Evolutionary conservation across 2,329 filamentous ascomycete species (phyloP).

Genomic region (Exophiala spinifera): DNA sequence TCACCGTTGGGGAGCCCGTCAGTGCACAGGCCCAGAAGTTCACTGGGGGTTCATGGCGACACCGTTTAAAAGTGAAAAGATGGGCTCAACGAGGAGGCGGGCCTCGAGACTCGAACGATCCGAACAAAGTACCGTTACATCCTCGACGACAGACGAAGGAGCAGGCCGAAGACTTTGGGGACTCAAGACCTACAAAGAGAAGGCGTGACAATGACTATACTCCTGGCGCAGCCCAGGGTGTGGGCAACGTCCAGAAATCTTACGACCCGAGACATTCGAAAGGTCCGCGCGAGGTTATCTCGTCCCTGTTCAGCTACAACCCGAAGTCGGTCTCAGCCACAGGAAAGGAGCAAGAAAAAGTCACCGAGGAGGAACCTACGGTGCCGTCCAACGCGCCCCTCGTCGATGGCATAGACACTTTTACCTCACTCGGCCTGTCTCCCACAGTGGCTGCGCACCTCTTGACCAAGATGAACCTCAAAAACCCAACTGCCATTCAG

Average conservation of each 20-base stretch:
- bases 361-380: constrained; percentile 48
- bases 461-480: constrained; percentile 78
- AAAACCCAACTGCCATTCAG: constrained; percentile 91
- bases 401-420: constrained; percentile 76
- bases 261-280: constrained; percentile 10
- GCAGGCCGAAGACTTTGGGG: constrained; percentile 35
- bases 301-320: constrained; percentile 89
- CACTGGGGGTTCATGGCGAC: constrained; percentile 91
- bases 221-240: constrained; percentile 23
- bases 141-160: constrained; percentile 1
- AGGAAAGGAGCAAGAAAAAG: constrained; percentile 37
- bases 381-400: constrained; percentile 89
- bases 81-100: constrained; percentile 54
- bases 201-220: constrained; percentile 42
- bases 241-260: constrained; percentile 5
- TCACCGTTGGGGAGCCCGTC: constrained; percentile 70
- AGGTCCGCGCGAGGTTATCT: constrained; percentile 65
- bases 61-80: constrained; percentile 77
- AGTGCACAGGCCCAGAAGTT: constrained; percentile 59
- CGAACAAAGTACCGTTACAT: constrained; percentile 16
- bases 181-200: constrained; percentile 39
- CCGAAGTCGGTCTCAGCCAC: constrained; percentile 59
- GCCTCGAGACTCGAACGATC: constrained; percentile 7
- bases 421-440: constrained; percentile 80
- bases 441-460: constrained; percentile 77